Conservation (phyloP, 805 yeast species). For the Saccharomyces paradoxus region DNA sequence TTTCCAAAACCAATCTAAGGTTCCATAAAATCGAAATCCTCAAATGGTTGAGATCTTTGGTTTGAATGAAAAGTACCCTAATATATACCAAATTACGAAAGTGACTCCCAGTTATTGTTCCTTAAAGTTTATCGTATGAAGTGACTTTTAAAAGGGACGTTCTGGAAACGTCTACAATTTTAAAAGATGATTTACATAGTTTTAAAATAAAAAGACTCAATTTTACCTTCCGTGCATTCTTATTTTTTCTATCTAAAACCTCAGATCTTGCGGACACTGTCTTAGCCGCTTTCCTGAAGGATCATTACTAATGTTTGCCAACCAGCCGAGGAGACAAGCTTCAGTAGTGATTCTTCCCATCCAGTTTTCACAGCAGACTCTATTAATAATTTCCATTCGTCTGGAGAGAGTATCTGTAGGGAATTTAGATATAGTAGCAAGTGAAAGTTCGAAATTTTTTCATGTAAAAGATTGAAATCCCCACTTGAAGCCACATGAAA, state of each 20-base stretch:
- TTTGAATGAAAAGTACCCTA: background rate
- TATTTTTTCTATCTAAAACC: background rate
- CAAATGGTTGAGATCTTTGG: background rate
- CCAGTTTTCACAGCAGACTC: conserved; percentile 41
- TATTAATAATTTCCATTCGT: conserved; percentile 46
- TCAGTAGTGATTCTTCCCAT: conserved; percentile 44
- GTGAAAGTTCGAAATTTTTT: conserved; percentile 64
- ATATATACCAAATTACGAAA: background rate
- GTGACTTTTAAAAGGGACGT: conserved; percentile 6
- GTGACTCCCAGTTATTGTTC: background rate
- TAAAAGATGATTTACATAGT: background rate
- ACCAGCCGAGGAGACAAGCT: conserved; percentile 43
- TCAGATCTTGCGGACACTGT: conserved; percentile 1
- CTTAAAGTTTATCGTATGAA: background rate
- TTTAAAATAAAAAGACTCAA: background rate
- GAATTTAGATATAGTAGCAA: conserved; percentile 50
- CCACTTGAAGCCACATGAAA: conserved; percentile 20
- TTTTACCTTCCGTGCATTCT: background rate
- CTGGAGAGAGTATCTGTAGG: conserved; percentile 47
- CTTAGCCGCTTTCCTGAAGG: conserved; percentile 26
- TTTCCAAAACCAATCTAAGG: background rate
- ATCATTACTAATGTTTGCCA: conserved; percentile 76
- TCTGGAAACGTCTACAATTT: conserved; percentile 7
- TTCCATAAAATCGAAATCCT: background rate
- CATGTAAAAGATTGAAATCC: conserved; percentile 30